Conservation (phyloP, 2,329 filamentous ascomycete species). For the Botryosphaeria dothidea region DNA sequence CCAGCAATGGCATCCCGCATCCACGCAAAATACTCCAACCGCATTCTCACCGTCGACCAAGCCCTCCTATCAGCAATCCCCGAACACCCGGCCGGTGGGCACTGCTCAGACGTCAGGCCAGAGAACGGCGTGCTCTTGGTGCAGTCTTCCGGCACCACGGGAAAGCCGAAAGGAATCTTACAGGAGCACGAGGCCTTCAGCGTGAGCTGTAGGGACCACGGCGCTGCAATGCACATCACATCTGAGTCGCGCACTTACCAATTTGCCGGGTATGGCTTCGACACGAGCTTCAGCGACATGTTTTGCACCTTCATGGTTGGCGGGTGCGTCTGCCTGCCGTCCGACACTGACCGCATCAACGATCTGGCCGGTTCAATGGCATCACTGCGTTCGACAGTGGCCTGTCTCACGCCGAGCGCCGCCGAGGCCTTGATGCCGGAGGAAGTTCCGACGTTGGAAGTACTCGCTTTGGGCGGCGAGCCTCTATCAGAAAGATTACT, state of each 20-base stretch:
- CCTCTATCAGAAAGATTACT: constrained; percentile 24
- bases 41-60: no score
- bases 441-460: constrained; percentile 43
- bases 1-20: not conserved
- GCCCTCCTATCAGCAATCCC: no score
- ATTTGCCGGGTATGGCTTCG: not conserved
- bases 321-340: constrained; percentile 28
- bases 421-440: constrained; percentile 39
- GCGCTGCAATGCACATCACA: not conserved
- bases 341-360: constrained; percentile 37
- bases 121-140: constrained; percentile 30
- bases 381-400: not conserved
- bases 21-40: not conserved
- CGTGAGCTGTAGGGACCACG: constrained; percentile 27
- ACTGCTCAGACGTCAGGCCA: not conserved
- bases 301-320: not conserved
- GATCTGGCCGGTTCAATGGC: not conserved
- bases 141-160: constrained; percentile 39
- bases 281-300: not conserved
- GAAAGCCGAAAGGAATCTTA: constrained; percentile 30
- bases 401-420: constrained; percentile 21
- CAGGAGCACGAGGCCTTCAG: not conserved
- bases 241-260: not conserved
- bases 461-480: constrained; percentile 34
- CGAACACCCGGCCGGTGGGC: not conserved